A percentile compares a stretch with the other conserved stretches of the same genome.
Evolutionary conservation across 331 rosid genomes (phyloP).

Genomic region (Telfairia occidentalis): DNA sequence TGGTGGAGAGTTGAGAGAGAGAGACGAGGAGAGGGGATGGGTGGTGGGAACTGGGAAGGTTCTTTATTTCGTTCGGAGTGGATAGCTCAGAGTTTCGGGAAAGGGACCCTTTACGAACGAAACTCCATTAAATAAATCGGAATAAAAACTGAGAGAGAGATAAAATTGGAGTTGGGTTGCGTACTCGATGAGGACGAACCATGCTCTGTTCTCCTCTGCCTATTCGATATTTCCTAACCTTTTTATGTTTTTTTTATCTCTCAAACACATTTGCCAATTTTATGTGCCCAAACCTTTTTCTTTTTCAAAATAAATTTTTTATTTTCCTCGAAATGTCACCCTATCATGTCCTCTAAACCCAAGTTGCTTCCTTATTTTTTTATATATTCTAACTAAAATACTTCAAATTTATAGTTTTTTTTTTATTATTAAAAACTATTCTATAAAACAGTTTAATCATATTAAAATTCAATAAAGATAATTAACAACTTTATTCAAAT

Average conservation of each 20-base stretch:
- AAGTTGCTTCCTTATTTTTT: not conserved
- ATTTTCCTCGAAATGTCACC: not conserved
- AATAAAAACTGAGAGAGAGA: slow-evolving; percentile 16
- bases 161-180: slow-evolving; percentile 10
- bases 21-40: not conserved
- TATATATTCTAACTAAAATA: not conserved
- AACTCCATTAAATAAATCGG: slow-evolving; percentile 21
- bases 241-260: not conserved
- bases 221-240: not conserved
- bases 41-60: no score
- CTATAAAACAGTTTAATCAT: no score
- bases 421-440: no score
- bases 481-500: no score
- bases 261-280: not conserved
- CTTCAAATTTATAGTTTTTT: no score
- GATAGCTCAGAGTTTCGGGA: not conserved
- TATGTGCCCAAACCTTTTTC: not conserved
- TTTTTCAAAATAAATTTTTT: not conserved
- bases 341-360: not conserved
- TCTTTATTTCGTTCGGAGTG: not conserved
- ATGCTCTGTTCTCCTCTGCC: slow-evolving; percentile 1
- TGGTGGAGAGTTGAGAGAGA: slow-evolving; percentile 17
- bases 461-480: no score
- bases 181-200: slow-evolving; percentile 9
- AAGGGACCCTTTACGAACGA: slow-evolving; percentile 39